Evolutionary conservation across 345 rosid species (phyloP).

Genomic region (Linum usitatissimum): DNA sequence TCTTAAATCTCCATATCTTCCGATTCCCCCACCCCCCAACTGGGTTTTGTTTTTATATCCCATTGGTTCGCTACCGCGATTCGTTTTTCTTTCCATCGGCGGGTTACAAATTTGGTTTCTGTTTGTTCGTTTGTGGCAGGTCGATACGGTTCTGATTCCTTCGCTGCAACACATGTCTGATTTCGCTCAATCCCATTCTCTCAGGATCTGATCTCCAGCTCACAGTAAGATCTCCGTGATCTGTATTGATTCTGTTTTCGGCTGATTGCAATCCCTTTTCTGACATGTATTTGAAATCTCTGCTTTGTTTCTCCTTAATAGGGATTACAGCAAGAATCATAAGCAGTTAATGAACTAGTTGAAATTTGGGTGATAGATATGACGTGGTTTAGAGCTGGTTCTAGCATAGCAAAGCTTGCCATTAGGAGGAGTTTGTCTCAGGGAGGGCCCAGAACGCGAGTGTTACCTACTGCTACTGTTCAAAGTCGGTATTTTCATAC

Average conservation of each 20-base stretch:
- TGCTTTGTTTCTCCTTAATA: constrained; percentile 3
- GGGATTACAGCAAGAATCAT: background rate
- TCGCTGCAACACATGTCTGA: background rate
- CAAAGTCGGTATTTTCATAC: constrained; percentile 39
- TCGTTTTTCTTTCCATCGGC: too few species aligned
- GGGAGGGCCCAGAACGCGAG: constrained; percentile 34
- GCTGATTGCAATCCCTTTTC: background rate
- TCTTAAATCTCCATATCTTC: too few species aligned
- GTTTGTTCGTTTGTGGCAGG: background rate
- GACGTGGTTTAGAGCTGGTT: constrained; percentile 64
- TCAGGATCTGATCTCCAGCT: too few species aligned
- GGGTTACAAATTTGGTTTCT: too few species aligned
- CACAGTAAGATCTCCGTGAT: too few species aligned
- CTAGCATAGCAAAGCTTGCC: constrained; percentile 50
- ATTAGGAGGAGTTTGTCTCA: constrained; percentile 50
- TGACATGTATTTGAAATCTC: background rate
- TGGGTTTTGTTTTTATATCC: too few species aligned
- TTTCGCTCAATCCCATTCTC: background rate
- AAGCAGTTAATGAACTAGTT: constrained; percentile 3
- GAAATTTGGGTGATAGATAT: constrained; percentile 18
- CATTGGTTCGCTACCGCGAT: too few species aligned
- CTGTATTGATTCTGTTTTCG: too few species aligned
- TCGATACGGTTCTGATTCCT: background rate
- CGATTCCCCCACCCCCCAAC: too few species aligned
- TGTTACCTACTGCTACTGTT: constrained; percentile 18